These are phyloP conservation scores for Cercospora sp. DNA, from an alignment of 2,329 filamentous ascomycete species.

Conservation along the genomic window DNA sequence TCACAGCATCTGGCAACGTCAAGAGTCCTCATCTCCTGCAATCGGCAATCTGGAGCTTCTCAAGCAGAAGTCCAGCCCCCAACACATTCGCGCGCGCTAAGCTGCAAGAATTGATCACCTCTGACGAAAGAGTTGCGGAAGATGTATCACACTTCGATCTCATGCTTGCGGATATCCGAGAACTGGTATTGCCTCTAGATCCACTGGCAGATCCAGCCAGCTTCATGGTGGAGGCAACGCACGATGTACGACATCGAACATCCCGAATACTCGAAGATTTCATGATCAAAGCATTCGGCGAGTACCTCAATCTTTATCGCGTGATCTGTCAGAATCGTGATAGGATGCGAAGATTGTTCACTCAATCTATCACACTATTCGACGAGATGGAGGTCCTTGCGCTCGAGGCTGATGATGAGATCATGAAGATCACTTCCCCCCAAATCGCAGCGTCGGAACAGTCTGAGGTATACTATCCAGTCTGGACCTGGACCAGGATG, in stretches of 20 bases:
- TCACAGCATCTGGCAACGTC: conserved; percentile 26
- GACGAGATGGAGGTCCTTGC: conserved; percentile 80
- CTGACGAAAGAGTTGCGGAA: conserved; percentile 66
- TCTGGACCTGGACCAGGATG: conserved; percentile 86
- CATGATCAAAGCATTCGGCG: conserved; percentile 53
- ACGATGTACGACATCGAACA: conserved; percentile 72
- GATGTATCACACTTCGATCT: conserved; percentile 68
- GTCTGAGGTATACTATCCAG: conserved; percentile 58
- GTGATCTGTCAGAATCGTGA: conserved; percentile 88
- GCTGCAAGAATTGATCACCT: conserved; percentile 60
- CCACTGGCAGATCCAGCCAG: conserved; percentile 70
- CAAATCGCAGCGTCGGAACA: not conserved
- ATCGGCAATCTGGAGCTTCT: conserved; percentile 61
- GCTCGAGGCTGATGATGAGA: conserved; percentile 23
- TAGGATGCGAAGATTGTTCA: conserved; percentile 83
- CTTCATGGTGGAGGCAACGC: conserved; percentile 71
- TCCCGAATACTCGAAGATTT: conserved; percentile 72
- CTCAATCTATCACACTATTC: conserved; percentile 79
- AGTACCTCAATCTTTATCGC: conserved; percentile 80
- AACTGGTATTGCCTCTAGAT: conserved; percentile 71
- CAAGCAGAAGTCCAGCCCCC: conserved; percentile 68
- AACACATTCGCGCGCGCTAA: conserved; percentile 75
- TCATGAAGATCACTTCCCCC: conserved; percentile 7
- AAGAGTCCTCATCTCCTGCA: conserved; percentile 32
- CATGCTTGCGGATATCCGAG: conserved; percentile 77